These are phyloP conservation scores for Blumeria graminis DNA, from an alignment of 2,329 filamentous ascomycete genomes.

Conservation along the genomic window DNA sequence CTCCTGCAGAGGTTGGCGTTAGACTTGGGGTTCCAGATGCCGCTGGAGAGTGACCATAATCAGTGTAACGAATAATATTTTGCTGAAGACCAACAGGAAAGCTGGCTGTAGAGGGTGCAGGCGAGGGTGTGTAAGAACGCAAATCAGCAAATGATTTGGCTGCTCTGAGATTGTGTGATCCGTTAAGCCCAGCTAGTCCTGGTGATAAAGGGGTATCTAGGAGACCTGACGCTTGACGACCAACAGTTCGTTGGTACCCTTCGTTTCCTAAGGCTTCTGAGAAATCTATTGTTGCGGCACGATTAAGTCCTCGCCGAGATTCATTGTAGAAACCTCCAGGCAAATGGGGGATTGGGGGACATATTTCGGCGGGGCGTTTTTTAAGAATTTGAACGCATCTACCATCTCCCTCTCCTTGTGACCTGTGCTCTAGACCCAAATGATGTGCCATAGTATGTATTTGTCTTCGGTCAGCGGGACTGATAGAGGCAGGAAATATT, in stretches of 20 bases:
- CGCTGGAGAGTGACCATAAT: constrained; percentile 28
- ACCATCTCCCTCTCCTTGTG: constrained; percentile 66
- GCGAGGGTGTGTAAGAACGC: constrained; percentile 83
- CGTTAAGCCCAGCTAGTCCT: constrained; percentile 32
- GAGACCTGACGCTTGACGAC: constrained; percentile 59
- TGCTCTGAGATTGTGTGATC: constrained; percentile 59
- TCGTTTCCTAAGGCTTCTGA: constrained; percentile 50
- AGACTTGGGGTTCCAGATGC: constrained; percentile 41
- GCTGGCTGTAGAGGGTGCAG: constrained; percentile 70
- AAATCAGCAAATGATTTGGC: constrained; percentile 95
- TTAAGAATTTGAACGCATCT: constrained; percentile 82
- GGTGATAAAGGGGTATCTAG: constrained; percentile 70
- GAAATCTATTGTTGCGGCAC: constrained; percentile 94
- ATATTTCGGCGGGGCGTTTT: constrained; percentile 19
- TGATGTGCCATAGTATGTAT: constrained; percentile 91
- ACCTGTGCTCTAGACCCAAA: constrained; percentile 77
- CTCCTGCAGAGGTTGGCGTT: constrained; percentile 62
- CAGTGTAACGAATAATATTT: constrained; percentile 33
- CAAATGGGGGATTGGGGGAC: constrained; percentile 18
- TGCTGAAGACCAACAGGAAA: constrained; percentile 46
- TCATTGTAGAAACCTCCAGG: constrained; percentile 33
- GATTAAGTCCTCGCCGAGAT: constrained; percentile 63
- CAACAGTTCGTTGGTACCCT: constrained; percentile 44
- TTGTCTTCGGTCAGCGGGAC: constrained; percentile 64
- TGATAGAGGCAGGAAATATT: constrained; percentile 59